These are phyloP conservation scores for Coemansia sp. DNA, from an alignment of 192 early-diverging fungal species.

Conservation along the genomic window DNA sequence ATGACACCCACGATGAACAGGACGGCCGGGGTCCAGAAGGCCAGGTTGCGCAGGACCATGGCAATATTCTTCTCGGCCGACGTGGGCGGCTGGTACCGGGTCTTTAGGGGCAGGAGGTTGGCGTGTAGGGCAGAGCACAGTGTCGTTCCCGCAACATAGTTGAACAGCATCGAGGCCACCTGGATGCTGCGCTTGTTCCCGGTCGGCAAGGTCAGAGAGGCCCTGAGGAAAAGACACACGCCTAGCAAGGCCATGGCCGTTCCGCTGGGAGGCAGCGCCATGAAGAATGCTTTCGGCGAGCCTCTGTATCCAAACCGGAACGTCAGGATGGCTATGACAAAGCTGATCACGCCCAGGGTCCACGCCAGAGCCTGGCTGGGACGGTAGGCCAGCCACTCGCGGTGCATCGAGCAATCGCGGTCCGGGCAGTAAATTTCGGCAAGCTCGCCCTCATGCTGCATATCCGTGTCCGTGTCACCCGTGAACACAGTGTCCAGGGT, in stretches of 20 bases:
- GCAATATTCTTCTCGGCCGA: background rate
- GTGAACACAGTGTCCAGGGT: constrained; percentile 1
- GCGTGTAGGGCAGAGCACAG: constrained; percentile 1
- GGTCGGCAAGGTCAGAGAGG: background rate
- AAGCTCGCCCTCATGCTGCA: background rate
- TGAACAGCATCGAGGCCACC: constrained; percentile 6
- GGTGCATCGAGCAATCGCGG: constrained; percentile 1
- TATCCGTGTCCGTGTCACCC: background rate
- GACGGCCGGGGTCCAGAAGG: background rate
- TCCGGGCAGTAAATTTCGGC: constrained; percentile 4
- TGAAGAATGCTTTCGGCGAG: background rate
- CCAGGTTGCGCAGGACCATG: background rate
- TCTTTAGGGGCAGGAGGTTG: background rate
- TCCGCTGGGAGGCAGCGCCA: background rate
- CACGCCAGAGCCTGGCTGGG: constrained; percentile 6
- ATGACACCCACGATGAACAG: constrained; percentile 6
- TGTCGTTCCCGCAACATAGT: constrained; percentile 1
- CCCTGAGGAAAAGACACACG: constrained; percentile 16
- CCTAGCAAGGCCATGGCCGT: background rate
- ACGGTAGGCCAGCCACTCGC: constrained; percentile 18
- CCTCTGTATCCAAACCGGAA: background rate
- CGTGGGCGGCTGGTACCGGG: constrained; percentile 7
- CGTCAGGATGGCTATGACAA: background rate
- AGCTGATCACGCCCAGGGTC: constrained; percentile 7
- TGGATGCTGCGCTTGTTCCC: constrained; percentile 2